Percentiles rank a stretch among this genome's conserved stretches.
Conservation (phyloP, 163 green algal genomes). For the Chlorella variabilis region DNA sequence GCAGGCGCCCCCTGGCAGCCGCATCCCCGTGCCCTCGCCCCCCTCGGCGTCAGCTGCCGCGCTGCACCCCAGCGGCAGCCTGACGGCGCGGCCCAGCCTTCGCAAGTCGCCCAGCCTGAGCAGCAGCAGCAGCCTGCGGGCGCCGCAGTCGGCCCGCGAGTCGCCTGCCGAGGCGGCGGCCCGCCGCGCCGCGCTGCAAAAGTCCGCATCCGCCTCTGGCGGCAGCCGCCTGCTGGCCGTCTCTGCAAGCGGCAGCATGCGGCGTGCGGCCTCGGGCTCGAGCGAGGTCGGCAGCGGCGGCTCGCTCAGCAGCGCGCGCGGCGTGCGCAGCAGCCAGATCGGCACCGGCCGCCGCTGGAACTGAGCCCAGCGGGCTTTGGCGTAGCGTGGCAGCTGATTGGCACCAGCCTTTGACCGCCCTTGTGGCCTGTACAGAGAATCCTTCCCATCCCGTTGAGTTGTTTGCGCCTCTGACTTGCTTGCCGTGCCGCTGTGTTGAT, state of each 20-base stretch:
- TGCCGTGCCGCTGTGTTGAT: too few species aligned
- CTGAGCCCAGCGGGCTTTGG: too few species aligned
- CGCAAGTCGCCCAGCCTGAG: slow-evolving; percentile 20
- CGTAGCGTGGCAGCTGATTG: too few species aligned
- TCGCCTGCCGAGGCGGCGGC: slow-evolving; percentile 21
- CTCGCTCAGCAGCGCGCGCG: slow-evolving; percentile 27
- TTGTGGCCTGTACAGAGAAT: too few species aligned
- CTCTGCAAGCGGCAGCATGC: not conserved
- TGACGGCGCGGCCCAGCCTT: slow-evolving; percentile 22
- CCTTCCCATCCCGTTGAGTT: too few species aligned
- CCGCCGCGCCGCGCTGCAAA: slow-evolving; percentile 24
- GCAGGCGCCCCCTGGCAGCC: slow-evolving; percentile 8
- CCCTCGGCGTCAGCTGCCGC: not conserved
- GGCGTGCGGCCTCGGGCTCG: not conserved
- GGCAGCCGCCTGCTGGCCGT: slow-evolving; percentile 2
- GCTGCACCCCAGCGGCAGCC: slow-evolving; percentile 25
- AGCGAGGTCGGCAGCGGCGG: slow-evolving; percentile 14
- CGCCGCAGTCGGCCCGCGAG: slow-evolving; percentile 13
- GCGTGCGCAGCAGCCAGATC: slow-evolving; percentile 25
- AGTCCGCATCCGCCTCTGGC: not conserved
- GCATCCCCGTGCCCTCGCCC: slow-evolving; percentile 19
- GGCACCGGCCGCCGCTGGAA: slow-evolving; percentile 11
- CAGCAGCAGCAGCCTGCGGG: slow-evolving; percentile 11
- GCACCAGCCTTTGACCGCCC: too few species aligned
- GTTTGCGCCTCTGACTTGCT: too few species aligned